phyloP scores from a whole-genome alignment of 176 grass and related monocot genomes.

The Triticum turgidum region DNA sequence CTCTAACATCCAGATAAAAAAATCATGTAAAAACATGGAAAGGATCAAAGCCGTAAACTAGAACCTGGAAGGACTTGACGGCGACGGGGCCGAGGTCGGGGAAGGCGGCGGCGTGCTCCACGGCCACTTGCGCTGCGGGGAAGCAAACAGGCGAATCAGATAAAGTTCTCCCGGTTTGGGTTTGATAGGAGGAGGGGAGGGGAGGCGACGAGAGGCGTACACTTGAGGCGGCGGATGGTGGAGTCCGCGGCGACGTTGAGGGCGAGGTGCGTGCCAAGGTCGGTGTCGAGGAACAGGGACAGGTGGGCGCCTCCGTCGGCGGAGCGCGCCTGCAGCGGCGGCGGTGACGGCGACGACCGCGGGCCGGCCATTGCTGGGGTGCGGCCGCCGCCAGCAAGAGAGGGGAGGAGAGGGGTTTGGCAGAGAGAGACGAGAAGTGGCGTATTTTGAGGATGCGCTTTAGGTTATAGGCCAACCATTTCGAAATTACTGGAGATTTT shows the following conservation, averaged over 20 bases:
- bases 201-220: slow-evolving; percentile 29
- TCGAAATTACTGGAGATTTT: too few relatives aligned
- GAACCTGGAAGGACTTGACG: slow-evolving; percentile 43
- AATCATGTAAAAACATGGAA: background rate
- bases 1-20: background rate
- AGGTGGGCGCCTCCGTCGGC: background rate
- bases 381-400: background rate
- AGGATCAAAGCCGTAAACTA: slow-evolving; percentile 31
- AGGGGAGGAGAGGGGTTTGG: too few relatives aligned
- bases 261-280: slow-evolving; percentile 55
- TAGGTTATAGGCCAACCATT: background rate
- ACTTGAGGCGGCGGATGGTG: slow-evolving; percentile 52
- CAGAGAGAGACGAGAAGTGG: background rate
- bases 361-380: slow-evolving; percentile 32
- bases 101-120: slow-evolving; percentile 37
- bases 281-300: slow-evolving; percentile 57
- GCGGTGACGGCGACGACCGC: background rate
- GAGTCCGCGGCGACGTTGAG: slow-evolving; percentile 40
- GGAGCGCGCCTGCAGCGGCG: background rate
- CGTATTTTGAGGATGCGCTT: background rate
- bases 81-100: slow-evolving; percentile 28
- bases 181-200: background rate
- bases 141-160: slow-evolving; percentile 11
- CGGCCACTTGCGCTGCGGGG: slow-evolving; percentile 27
- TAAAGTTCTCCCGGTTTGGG: background rate